phyloP scores from a whole-genome alignment of 2,329 filamentous ascomycete genomes.

The Dothiorella sarmentorum region DNA sequence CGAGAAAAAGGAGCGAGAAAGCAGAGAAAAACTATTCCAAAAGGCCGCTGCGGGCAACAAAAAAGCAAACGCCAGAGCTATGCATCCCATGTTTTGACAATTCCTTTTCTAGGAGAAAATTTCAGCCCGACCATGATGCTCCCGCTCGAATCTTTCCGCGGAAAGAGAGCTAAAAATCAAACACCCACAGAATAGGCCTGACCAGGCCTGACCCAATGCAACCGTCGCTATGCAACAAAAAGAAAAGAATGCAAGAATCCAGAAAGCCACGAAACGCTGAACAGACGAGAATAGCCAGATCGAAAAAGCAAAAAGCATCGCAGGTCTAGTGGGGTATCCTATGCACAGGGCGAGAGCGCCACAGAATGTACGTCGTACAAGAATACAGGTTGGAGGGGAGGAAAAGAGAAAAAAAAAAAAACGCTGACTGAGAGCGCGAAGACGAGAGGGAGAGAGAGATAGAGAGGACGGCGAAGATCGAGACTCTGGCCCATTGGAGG shows the following conservation, averaged over 20 bases:
- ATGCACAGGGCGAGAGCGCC: neutral
- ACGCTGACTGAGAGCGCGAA: too few species aligned
- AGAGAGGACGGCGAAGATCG: neutral
- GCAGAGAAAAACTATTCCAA: neutral
- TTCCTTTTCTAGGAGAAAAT: neutral
- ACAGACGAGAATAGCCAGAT: too few species aligned
- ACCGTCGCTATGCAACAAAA: slow-evolving; percentile 17
- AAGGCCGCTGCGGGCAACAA: neutral
- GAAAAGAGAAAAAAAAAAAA: neutral
- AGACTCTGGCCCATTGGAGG: too few species aligned
- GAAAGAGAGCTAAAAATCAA: neutral
- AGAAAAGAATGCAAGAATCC: neutral
- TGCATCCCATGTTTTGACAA: neutral
- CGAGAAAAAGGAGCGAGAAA: neutral
- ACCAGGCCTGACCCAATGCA: neutral
- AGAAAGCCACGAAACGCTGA: neutral
- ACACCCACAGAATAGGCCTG: too few species aligned
- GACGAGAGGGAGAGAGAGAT: neutral
- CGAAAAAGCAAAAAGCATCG: neutral
- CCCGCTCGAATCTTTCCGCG: neutral
- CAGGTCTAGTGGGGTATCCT: slow-evolving; percentile 5
- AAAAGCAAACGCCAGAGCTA: neutral
- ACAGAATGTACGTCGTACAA: neutral
- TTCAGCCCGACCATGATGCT: neutral
- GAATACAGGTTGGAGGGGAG: neutral